Base-by-base conservation (phyloP, 805 yeast species). In the Wickerhamiella domercqiae region DNA sequence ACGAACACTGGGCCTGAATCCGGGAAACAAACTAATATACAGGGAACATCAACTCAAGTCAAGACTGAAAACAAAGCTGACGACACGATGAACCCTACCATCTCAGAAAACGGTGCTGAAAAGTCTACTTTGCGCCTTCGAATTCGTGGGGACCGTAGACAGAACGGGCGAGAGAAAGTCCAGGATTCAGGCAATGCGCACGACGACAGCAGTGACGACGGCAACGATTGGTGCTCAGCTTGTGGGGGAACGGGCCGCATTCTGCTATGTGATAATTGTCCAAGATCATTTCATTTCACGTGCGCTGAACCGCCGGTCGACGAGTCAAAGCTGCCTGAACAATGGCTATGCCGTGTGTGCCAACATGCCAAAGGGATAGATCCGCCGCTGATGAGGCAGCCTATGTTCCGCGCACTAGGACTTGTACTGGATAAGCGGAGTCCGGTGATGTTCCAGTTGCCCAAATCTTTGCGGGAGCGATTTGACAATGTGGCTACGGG, bases 201-300 rank as follows among this genome's bases (percentile, higher is more conserved):
- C n/a, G n/a, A n/a, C n/a, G n/a, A n/a, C n/a, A n/a, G n/a, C n/a
- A n/a, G n/a, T 5, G 26, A 54, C 29, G 48, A 59, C 41, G 90
- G 87, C 54, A 93, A 86, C 43, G 98, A 87, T 55, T 86, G 68
- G 55, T 87, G 98, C 52, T 64, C 80, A n/a, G 67, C 90, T 0
- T 87, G 98, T 60, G 86, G 93, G 2, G 81, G 83, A 20, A 64
- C 84, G 0, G 98, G 98, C 9, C 67, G 80, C 20, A 84, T 87
- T 49, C 63, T 87, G 18, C 90, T 97, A 58, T 87, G 98, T 59
- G 98, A 87, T 49, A 67, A 80, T 2, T 87, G 98, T 57, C 95
- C 96, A 0, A 68, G 68, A 49, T 80, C 94, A 2, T 90, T 87
- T 58, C 98, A 87, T 54, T 83, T 90, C 52, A 66, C 80, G 4